Conservation (phyloP, 768 basidiomycete species). For the Amanita jacksonii region DNA sequence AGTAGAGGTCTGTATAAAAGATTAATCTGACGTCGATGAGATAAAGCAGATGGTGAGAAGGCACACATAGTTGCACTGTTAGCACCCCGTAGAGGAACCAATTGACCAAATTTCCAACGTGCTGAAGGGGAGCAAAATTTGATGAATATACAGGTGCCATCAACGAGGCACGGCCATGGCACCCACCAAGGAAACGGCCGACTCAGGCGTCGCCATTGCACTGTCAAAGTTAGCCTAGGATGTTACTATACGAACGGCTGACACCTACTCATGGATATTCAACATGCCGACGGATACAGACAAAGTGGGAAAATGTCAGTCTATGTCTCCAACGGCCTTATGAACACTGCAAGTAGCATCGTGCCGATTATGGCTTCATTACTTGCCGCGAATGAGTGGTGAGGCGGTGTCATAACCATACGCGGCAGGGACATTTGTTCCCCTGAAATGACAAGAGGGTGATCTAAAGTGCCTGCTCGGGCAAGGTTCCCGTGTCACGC, state of each 20-base stretch:
- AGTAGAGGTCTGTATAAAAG: constrained; percentile 12
- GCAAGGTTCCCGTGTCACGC: too few species aligned
- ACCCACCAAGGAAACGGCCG: background rate
- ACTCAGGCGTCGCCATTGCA: background rate
- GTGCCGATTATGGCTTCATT: too few species aligned
- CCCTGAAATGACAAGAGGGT: too few species aligned
- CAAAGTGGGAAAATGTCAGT: background rate
- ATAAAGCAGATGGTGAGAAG: background rate
- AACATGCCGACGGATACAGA: background rate
- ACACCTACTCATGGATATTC: background rate
- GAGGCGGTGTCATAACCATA: too few species aligned
- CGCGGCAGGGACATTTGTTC: too few species aligned
- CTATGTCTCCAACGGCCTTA: too few species aligned
- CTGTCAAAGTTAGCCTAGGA: background rate
- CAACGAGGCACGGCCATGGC: background rate
- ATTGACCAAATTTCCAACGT: constrained; percentile 12
- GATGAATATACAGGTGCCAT: background rate
- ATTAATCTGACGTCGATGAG: background rate
- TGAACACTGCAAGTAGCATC: too few species aligned
- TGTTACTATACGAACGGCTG: too few species aligned
- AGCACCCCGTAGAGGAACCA: constrained; percentile 14
- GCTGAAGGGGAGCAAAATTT: constrained; percentile 4
- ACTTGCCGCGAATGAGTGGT: too few species aligned
- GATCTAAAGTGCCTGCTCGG: too few species aligned
- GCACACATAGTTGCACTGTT: constrained; percentile 14